These are phyloP conservation scores for Eucalyptus marginata DNA, from an alignment of 345 rosid species.

Conservation along the genomic window DNA sequence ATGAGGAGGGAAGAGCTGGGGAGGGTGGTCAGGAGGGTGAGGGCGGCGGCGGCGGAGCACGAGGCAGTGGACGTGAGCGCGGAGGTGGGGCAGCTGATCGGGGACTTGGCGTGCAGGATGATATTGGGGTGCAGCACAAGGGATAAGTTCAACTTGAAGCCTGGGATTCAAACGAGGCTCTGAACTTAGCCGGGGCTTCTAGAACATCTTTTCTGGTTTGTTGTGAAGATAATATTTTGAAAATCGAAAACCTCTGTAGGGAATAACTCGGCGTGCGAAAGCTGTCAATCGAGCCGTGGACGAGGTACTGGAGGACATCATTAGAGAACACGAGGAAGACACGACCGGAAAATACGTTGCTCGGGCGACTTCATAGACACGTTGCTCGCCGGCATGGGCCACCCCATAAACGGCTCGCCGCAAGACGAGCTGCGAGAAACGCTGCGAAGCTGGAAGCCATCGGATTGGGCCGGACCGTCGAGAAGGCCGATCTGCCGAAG, in stretches of 20 bases:
- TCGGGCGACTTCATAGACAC: neutral
- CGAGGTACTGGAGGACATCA: neutral
- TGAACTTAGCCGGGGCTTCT: neutral
- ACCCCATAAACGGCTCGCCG: neutral
- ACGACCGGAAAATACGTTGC: neutral
- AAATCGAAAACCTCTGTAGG: neutral
- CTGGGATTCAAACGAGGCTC: neutral
- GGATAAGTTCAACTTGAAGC: neutral
- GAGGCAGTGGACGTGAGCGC: neutral
- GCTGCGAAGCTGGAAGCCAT: neutral
- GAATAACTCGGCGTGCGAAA: neutral
- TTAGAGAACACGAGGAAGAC: neutral
- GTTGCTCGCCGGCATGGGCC: neutral
- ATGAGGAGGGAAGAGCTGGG: conserved; percentile 1
- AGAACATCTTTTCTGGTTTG: no score
- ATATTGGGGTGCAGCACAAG: neutral
- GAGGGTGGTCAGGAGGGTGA: neutral
- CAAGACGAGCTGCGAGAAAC: conserved; percentile 8
- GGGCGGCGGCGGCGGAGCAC: neutral
- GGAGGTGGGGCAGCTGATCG: neutral
- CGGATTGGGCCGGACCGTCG: conserved; percentile 4
- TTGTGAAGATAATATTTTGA: neutral
- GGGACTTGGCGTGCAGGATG: neutral
- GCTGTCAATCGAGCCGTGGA: neutral
- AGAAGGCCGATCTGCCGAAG: neutral